phyloP scores from a whole-genome alignment of 495 filamentous ascomycete genomes.

The Neurospora sp. region DNA sequence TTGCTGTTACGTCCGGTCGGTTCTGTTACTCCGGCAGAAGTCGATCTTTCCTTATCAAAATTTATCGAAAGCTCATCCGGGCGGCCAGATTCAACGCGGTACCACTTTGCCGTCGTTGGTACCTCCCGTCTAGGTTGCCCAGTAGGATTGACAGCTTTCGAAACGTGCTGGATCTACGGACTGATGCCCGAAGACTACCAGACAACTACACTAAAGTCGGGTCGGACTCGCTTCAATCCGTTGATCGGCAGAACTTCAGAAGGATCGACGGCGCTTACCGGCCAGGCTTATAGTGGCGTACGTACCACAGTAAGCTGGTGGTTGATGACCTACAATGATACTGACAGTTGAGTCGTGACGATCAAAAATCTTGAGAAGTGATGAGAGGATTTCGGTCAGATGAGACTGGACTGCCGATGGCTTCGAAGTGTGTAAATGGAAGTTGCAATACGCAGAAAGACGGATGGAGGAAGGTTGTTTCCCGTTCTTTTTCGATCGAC shows the following conservation, averaged over 20 bases:
- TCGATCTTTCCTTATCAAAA: neutral
- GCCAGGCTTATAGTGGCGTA: neutral
- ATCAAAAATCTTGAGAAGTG: neutral
- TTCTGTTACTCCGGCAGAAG: neutral
- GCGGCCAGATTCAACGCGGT: no score
- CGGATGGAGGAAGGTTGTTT: neutral
- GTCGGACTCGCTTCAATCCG: neutral
- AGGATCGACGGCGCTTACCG: neutral
- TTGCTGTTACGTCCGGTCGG: neutral
- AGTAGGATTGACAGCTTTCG: conserved; percentile 3
- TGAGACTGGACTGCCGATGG: neutral
- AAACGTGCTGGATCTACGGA: conserved; percentile 5
- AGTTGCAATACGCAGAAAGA: neutral
- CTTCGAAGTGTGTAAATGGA: neutral
- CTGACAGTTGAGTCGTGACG: no score
- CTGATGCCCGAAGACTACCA: neutral
- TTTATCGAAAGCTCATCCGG: neutral
- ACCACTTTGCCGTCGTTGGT: no score
- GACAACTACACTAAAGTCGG: neutral
- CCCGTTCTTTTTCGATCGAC: neutral
- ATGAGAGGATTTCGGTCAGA: neutral
- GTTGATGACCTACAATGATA: no score
- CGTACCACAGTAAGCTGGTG: no score
- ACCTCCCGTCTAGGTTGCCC: neutral
- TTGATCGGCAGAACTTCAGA: neutral